A percentile compares a stretch with the other conserved stretches of the same genome.
phyloP scores from a whole-genome alignment of 2,329 filamentous ascomycete genomes.

The Emergomyces orientalis region DNA sequence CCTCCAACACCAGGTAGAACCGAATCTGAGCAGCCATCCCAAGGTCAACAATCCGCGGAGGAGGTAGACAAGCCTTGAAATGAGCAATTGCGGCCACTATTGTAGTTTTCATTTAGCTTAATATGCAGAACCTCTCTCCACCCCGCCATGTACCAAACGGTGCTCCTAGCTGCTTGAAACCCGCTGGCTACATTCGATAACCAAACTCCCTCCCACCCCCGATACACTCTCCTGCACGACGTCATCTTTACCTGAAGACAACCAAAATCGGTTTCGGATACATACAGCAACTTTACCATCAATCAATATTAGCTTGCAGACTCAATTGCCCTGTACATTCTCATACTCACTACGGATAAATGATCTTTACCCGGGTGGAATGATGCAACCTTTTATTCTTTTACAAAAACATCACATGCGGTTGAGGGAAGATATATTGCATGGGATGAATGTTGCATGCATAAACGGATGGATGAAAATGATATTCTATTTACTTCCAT shows the following conservation, averaged over 20 bases:
- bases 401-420: not conserved
- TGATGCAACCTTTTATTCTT: not conserved
- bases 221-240: not conserved
- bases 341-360: not conserved
- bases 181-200: not conserved
- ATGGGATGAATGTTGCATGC: no score
- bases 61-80: constrained; percentile 10
- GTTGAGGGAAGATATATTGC: no score
- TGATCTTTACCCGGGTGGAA: no score
- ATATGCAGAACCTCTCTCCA: not conserved
- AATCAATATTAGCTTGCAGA: not conserved
- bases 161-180: not conserved
- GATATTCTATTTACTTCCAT: not conserved
- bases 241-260: not conserved
- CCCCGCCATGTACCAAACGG: not conserved
- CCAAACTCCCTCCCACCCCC: not conserved
- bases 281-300: not conserved
- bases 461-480: not conserved
- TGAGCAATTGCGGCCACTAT: no score
- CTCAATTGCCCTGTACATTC: not conserved
- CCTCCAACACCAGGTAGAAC: not conserved
- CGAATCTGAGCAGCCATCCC: constrained; percentile 7
- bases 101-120: not conserved
- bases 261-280: not conserved
- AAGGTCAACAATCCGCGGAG: not conserved